Percentiles rank a stretch among this genome's conserved stretches.
Evolutionary conservation across 1,139 yeast species (phyloP).

Genomic region (Diutina siamensis): DNA sequence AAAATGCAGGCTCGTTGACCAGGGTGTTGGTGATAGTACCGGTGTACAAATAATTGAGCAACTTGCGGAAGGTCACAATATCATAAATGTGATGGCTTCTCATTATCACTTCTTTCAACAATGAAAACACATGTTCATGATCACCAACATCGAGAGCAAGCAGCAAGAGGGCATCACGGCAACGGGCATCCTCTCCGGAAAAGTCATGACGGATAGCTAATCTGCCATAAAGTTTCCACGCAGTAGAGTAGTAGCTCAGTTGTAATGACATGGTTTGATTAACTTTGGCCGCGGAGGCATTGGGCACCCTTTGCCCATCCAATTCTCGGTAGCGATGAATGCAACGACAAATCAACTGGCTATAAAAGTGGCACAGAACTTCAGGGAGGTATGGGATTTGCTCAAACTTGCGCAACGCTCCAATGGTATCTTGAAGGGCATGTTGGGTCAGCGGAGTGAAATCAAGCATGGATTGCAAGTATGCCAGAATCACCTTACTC

Average conservation of each 20-base stretch:
- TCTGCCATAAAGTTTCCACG: slow-evolving; percentile 27
- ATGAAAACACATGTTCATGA: slow-evolving; percentile 24
- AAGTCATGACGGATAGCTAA: slow-evolving; percentile 29
- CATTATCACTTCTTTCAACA: slow-evolving; percentile 26
- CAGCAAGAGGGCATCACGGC: slow-evolving; percentile 23
- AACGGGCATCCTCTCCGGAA: slow-evolving; percentile 12
- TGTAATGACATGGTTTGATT: slow-evolving; percentile 7
- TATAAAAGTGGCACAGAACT: slow-evolving; percentile 20
- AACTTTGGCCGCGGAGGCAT: slow-evolving; percentile 6
- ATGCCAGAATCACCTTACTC: slow-evolving; percentile 22
- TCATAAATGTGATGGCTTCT: slow-evolving; percentile 24
- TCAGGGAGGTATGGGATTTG: slow-evolving; percentile 28
- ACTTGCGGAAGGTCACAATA: slow-evolving; percentile 18
- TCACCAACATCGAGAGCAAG: slow-evolving; percentile 26
- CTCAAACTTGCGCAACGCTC: slow-evolving; percentile 18
- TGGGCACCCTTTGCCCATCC: slow-evolving; percentile 9
- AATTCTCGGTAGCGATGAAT: slow-evolving; percentile 14
- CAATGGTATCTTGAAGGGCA: neutral
- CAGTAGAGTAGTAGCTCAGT: slow-evolving; percentile 10
- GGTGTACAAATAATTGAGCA: slow-evolving; percentile 12
- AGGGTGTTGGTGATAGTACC: neutral
- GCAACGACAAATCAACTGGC: slow-evolving; percentile 20
- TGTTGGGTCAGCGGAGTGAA: slow-evolving; percentile 9
- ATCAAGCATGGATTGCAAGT: slow-evolving; percentile 17
- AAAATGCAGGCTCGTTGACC: neutral